phyloP scores from a whole-genome alignment of 1,284 basidiomycete species.

The Cystobasidium slooffiae region DNA sequence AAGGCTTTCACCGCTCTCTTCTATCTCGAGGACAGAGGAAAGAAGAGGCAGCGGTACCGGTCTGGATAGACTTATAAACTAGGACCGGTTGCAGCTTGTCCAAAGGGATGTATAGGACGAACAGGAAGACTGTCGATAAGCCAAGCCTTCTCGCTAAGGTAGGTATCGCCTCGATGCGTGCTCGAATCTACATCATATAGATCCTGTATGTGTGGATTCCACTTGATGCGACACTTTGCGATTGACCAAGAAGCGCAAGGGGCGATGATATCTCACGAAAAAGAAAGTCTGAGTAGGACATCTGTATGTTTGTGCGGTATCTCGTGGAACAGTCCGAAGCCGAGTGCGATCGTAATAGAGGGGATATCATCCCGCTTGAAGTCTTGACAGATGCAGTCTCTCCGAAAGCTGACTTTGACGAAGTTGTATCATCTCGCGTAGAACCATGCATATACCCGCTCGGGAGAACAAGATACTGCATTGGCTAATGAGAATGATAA shows the following conservation, averaged over 20 bases:
- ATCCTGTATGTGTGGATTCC: not conserved
- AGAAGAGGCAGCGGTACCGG: constrained; percentile 14
- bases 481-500: not conserved
- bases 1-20: not conserved
- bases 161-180: not conserved
- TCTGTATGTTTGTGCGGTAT: not conserved
- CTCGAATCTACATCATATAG: not conserved
- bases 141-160: not conserved
- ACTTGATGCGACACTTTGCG: not conserved
- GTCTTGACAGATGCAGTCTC: not conserved
- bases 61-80: constrained; percentile 31
- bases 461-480: not conserved
- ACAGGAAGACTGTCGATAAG: constrained; percentile 3
- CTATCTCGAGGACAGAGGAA: not conserved
- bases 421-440: not conserved
- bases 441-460: not conserved
- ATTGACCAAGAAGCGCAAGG: not conserved
- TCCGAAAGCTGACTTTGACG: constrained; percentile 24
- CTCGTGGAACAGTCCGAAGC: not conserved
- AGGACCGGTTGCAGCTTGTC: constrained; percentile 34
- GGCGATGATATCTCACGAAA: not conserved
- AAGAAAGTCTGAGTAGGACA: not conserved
- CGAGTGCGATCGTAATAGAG: not conserved
- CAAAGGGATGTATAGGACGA: not conserved
- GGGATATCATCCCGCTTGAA: not conserved